phyloP scores from a whole-genome alignment of 441 rosid genomes.

The Codiaeum variegatum region DNA sequence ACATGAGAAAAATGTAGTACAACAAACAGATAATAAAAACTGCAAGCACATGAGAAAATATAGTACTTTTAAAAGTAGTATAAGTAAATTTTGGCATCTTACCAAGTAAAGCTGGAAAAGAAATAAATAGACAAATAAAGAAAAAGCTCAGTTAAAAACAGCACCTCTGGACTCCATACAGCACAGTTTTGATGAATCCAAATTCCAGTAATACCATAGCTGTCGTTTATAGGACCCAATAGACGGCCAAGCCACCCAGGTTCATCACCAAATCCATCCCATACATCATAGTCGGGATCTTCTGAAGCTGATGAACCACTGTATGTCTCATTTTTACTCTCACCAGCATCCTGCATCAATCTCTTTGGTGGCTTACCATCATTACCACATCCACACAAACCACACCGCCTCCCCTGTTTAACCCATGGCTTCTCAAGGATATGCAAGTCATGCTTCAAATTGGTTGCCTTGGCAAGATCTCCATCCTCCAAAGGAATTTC shows the following conservation, averaged over 20 bases:
- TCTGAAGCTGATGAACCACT: constrained; percentile 88
- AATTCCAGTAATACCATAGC: constrained; percentile 91
- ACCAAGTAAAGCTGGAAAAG: constrained; percentile 4
- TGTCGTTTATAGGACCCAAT: constrained; percentile 92
- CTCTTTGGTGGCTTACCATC: constrained; percentile 93
- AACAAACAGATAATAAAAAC: constrained; percentile 1
- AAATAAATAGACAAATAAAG: constrained; percentile 8
- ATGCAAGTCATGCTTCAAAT: constrained; percentile 31
- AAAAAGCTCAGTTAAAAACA: constrained; percentile 21
- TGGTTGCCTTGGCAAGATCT: constrained; percentile 31
- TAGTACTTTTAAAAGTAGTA: constrained; percentile 2
- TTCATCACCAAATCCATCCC: constrained; percentile 98
- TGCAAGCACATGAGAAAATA: neutral
- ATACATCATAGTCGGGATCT: constrained; percentile 74
- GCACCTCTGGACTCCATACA: constrained; percentile 99
- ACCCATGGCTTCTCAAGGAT: constrained; percentile 43
- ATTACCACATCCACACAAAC: constrained; percentile 89
- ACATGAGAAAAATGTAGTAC: neutral
- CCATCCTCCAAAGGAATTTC: constrained; percentile 42
- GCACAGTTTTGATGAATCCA: constrained; percentile 99
- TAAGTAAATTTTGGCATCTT: neutral
- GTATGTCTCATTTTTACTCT: constrained; percentile 76
- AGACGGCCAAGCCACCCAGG: constrained; percentile 96
- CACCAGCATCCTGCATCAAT: constrained; percentile 60
- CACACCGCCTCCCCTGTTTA: constrained; percentile 84